A percentile compares a stretch with the other conserved stretches of the same genome.
These are phyloP conservation scores for Penicillium daleae DNA, from an alignment of 495 filamentous ascomycete species.

Conservation along the genomic window DNA sequence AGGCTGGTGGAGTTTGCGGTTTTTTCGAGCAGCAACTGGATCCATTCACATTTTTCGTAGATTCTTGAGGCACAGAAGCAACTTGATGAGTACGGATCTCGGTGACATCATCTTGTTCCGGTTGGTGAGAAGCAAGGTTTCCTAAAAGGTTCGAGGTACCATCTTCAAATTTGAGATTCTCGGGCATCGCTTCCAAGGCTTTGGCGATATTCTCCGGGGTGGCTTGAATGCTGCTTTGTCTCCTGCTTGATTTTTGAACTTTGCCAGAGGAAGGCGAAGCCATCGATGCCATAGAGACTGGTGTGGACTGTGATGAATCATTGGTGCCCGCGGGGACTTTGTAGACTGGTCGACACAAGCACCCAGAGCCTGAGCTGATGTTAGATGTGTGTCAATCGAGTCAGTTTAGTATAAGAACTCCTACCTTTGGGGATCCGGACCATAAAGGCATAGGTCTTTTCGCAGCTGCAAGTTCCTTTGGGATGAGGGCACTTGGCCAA, in stretches of 20 bases:
- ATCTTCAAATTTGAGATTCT: constrained; percentile 31
- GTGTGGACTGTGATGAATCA: constrained; percentile 23
- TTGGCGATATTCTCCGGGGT: constrained; percentile 34
- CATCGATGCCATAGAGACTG: constrained; percentile 14
- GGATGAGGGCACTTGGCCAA: constrained; percentile 77
- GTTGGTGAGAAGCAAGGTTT: constrained; percentile 11
- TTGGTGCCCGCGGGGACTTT: constrained; percentile 32
- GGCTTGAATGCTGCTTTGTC: constrained; percentile 33
- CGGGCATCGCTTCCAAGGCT: constrained; percentile 31
- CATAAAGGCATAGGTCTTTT: constrained; percentile 56
- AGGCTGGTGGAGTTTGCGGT: constrained; percentile 12
- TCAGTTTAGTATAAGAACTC: background rate
- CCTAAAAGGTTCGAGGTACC: constrained; percentile 17
- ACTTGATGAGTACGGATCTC: background rate
- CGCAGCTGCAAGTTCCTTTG: constrained; percentile 61
- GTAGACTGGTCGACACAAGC: constrained; percentile 48
- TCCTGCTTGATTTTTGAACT: constrained; percentile 34
- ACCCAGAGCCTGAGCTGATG: constrained; percentile 35
- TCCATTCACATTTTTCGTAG: constrained; percentile 9
- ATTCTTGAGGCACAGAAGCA: background rate
- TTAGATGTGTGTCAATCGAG: constrained; percentile 3
- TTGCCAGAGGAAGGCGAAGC: constrained; percentile 26
- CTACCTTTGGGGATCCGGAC: constrained; percentile 54
- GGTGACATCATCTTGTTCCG: constrained; percentile 11
- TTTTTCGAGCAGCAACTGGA: constrained; percentile 40